Percentiles rank a stretch among this genome's conserved stretches.
Evolutionary conservation across 306 rosid species (phyloP).

Genomic region (Amphicarpaea edgeworthii): DNA sequence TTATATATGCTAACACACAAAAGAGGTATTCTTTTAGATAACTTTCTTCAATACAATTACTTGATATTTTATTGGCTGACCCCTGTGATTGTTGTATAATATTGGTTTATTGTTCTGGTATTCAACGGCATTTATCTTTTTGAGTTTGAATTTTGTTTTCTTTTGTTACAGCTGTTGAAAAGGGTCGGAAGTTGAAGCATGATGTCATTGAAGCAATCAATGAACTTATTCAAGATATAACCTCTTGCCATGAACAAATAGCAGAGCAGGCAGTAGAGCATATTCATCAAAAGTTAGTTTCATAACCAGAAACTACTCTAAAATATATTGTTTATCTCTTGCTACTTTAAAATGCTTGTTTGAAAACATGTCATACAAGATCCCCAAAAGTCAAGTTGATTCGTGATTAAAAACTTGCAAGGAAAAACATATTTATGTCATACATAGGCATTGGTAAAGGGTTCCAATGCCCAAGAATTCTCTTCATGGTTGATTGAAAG

Average conservation of each 20-base stretch:
- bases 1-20: background rate
- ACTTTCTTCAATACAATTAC: conserved; percentile 4
- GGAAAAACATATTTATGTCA: conserved; percentile 16
- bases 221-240: conserved; percentile 92
- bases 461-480: background rate
- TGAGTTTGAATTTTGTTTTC: conserved; percentile 35
- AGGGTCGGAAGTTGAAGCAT: conserved; percentile 88
- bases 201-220: conserved; percentile 99
- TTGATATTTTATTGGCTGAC: conserved; percentile 20
- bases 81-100: conserved; percentile 11
- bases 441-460: background rate
- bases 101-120: background rate
- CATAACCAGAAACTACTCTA: conserved; percentile 21
- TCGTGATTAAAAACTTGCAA: conserved; percentile 24
- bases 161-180: conserved; percentile 80
- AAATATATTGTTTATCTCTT: conserved; percentile 37
- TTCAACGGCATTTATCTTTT: conserved; percentile 32
- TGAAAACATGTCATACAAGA: conserved; percentile 36
- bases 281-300: conserved; percentile 93
- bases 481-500: conserved; percentile 32
- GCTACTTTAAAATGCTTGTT: conserved; percentile 13
- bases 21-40: background rate
- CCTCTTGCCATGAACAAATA: conserved; percentile 89
- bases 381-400: conserved; percentile 28
- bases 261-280: conserved; percentile 99